A percentile compares a stretch with the other conserved stretches of the same genome.
phyloP scores from a whole-genome alignment of 2,329 filamentous ascomycete species.

The Sclerotinia spermophila region DNA sequence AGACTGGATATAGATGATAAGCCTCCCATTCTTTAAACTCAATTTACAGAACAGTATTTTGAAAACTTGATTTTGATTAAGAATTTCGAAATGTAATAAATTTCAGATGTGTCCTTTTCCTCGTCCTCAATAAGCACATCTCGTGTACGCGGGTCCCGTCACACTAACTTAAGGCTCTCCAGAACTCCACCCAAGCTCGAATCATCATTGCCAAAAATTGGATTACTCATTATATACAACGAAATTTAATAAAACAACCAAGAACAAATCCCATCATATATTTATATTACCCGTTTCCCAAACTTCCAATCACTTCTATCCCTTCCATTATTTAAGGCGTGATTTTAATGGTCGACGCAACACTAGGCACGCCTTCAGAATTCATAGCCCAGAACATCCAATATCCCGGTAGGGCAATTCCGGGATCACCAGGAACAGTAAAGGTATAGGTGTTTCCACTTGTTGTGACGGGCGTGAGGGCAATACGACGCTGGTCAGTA shows the following conservation, averaged over 20 bases:
- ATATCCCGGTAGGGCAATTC: constrained; percentile 50
- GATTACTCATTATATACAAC: not conserved
- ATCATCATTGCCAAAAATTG: not conserved
- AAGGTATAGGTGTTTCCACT: constrained; percentile 39
- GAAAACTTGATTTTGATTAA: too few relatives aligned
- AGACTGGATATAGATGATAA: too few relatives aligned
- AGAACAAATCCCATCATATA: not conserved
- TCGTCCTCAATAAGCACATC: too few relatives aligned
- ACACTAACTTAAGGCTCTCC: not conserved
- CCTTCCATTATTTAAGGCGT: not conserved
- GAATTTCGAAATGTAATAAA: too few relatives aligned
- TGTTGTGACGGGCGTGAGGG: constrained; percentile 38
- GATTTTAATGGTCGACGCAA: constrained; percentile 32
- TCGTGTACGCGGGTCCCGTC: not conserved
- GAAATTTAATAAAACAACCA: not conserved
- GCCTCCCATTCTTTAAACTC: too few relatives aligned
- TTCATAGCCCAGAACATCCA: constrained; percentile 53
- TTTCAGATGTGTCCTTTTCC: too few relatives aligned
- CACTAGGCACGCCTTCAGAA: constrained; percentile 44
- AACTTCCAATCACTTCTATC: not conserved
- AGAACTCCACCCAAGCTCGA: not conserved
- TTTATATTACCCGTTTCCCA: not conserved
- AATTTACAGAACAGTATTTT: too few relatives aligned
- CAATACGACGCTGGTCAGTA: constrained; percentile 54
- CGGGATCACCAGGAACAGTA: constrained; percentile 45